These are phyloP conservation scores for Penicillium canariense DNA, from an alignment of 495 filamentous ascomycete species.

Conservation along the genomic window DNA sequence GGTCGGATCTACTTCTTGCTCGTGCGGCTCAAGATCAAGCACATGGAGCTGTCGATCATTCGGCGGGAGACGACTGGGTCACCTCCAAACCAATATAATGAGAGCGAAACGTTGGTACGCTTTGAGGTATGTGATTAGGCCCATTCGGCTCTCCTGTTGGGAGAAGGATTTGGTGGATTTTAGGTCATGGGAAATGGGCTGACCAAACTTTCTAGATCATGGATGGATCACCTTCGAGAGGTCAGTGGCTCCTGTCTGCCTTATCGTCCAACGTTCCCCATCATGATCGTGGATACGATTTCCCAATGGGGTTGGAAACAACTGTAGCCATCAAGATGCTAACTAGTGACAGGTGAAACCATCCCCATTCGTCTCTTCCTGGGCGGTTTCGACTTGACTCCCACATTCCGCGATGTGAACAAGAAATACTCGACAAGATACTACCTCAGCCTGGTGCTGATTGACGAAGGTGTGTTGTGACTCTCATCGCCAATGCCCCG, in stretches of 20 bases:
- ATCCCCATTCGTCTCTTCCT: conserved; percentile 98
- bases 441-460: conserved; percentile 93
- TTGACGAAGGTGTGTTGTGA: conserved; percentile 76
- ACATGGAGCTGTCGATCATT: conserved; percentile 99
- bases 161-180: background rate
- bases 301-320: background rate
- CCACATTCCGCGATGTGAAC: conserved; percentile 99
- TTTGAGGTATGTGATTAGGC: conserved; percentile 71
- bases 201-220: conserved; percentile 67
- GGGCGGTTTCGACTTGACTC: conserved; percentile 95
- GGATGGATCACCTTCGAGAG: conserved; percentile 95
- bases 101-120: conserved; percentile 95
- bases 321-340: conserved; percentile 15
- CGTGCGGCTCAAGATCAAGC: conserved; percentile 98
- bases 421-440: conserved; percentile 99
- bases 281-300: background rate
- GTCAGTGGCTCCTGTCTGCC: conserved; percentile 35
- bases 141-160: background rate
- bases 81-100: conserved; percentile 99
- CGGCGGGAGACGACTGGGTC: conserved; percentile 93
- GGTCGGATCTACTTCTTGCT: conserved; percentile 98
- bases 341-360: conserved; percentile 68
- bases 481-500: background rate
- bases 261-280: background rate
- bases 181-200: conserved; percentile 13